phyloP scores from a whole-genome alignment of 2,329 filamentous ascomycete genomes.

The Didymella lethalis region DNA sequence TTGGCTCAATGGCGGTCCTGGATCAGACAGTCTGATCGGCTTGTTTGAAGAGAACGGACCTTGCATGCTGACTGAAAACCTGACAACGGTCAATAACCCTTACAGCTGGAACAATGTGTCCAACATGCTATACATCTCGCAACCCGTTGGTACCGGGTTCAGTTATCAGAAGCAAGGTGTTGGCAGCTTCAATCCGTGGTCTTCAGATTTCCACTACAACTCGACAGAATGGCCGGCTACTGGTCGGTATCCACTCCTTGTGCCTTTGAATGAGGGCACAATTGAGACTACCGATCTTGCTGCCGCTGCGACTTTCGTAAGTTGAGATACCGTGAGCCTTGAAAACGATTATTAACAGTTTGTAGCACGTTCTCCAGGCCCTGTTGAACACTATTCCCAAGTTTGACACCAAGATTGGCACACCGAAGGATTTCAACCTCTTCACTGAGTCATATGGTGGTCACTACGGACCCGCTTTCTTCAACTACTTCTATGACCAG shows the following conservation, averaged over 20 bases:
- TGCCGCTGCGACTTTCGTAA: conserved; percentile 52
- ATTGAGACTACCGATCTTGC: conserved; percentile 65
- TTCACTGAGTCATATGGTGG: conserved; percentile 64
- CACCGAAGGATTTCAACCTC: conserved; percentile 58
- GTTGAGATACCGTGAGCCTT: conserved; percentile 23
- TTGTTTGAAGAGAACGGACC: conserved; percentile 56
- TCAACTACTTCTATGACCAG: conserved; percentile 65
- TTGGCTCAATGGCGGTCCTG: conserved; percentile 63
- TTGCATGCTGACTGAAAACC: conserved; percentile 30
- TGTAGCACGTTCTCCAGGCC: conserved; percentile 35
- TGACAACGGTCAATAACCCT: conserved; percentile 57
- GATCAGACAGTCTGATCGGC: conserved; percentile 62
- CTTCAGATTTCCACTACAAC: conserved; percentile 58
- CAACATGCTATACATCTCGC: conserved; percentile 68
- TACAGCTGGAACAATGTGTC: conserved; percentile 67
- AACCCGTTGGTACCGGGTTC: conserved; percentile 67
- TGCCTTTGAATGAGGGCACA: conserved; percentile 56
- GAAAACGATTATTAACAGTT: background rate
- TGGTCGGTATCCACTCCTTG: conserved; percentile 57
- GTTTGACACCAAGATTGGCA: conserved; percentile 31
- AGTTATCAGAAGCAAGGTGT: conserved; percentile 49
- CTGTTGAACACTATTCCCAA: conserved; percentile 34
- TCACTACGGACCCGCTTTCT: conserved; percentile 64
- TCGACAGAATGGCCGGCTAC: conserved; percentile 51
- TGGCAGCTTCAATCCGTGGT: conserved; percentile 46